phyloP scores from a whole-genome alignment of 345 rosid species.

The Garcia nutans region DNA sequence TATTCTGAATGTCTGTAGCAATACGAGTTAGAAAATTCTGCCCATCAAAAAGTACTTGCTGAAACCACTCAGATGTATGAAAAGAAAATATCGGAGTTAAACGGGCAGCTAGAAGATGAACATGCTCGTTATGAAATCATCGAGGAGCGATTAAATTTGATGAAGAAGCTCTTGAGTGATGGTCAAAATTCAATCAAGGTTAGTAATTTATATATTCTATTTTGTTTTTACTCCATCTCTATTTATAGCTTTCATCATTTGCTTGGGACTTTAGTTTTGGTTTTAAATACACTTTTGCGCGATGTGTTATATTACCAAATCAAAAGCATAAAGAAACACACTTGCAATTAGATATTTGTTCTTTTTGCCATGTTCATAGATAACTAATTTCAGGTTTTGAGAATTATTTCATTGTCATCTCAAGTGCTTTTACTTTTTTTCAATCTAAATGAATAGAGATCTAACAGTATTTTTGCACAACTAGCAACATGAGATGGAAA shows the following conservation, averaged over 20 bases:
- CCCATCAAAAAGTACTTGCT: slow-evolving; percentile 68
- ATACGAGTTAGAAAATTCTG: slow-evolving; percentile 63
- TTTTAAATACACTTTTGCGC: slow-evolving; percentile 1
- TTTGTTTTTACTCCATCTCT: background rate
- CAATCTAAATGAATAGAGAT: background rate
- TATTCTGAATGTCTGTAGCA: slow-evolving; percentile 53
- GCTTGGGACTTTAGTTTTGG: background rate
- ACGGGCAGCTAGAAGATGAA: slow-evolving; percentile 56
- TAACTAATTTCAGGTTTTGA: background rate
- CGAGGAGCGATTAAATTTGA: slow-evolving; percentile 46
- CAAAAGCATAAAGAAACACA: background rate
- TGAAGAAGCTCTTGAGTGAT: slow-evolving; percentile 50
- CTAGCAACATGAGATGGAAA: slow-evolving; percentile 60
- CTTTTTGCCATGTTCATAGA: background rate
- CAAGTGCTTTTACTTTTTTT: too few relatives aligned
- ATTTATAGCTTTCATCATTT: background rate
- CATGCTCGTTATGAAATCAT: slow-evolving; percentile 37
- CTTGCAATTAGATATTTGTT: slow-evolving; percentile 3
- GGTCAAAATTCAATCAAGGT: slow-evolving; percentile 63
- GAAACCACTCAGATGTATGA: slow-evolving; percentile 83
- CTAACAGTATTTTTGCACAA: slow-evolving; percentile 20
- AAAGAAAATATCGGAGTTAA: slow-evolving; percentile 62
- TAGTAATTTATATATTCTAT: slow-evolving; percentile 17
- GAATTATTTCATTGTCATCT: background rate
- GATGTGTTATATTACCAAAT: background rate